Evolutionary conservation across 129 eudicot genomes (phyloP), one percentile per base, ranked within the genome.

Genomic region (Glebionis coronaria): DNA sequence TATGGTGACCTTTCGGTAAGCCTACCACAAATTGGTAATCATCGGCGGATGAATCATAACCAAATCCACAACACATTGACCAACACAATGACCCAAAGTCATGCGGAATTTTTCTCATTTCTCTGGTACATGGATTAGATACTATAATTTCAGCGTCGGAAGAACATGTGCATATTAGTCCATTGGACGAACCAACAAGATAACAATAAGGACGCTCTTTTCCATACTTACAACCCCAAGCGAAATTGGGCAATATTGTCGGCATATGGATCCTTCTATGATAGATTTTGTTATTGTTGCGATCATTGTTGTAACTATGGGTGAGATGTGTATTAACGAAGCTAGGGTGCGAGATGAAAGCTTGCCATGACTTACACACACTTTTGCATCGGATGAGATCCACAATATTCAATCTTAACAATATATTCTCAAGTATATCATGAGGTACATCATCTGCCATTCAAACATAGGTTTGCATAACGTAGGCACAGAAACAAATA

Each of bases 371-470:
- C 46, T 59, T 59, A 23, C 44, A 59, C 9, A 59, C 46, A 6
- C 46, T 59, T 12, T 59, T 59, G 65, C 65, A 59, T 29, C 19
- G 44, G 65, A 59, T 59, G 19, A 59, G 44, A 29, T 59, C 20
- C 8, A 44, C 31, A 19, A 59, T 18, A 13, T 13, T 27, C 65
- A 59, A 59, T 31, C 44, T 31, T 29, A 12, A 12, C 46, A 59
- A 3, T 59, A 59, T 59, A 9, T 59, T 15, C 23, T 23, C 25
- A 23, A 23, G 25, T 23, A 23, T 23, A 23, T 23, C 25, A 23
- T 23, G 25, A 23, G 25, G 25, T 23, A 23, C 25, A 23, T 0
- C 25, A 23, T 23, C 25, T 23, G 25, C 25, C 25, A 23, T 23
- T 23, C 25, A 23, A 23, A 23, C 25, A 1, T 29, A 29, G 35